Conservation (phyloP, 2,329 filamentous ascomycete genomes). For the Mollisiaceae sp. region DNA sequence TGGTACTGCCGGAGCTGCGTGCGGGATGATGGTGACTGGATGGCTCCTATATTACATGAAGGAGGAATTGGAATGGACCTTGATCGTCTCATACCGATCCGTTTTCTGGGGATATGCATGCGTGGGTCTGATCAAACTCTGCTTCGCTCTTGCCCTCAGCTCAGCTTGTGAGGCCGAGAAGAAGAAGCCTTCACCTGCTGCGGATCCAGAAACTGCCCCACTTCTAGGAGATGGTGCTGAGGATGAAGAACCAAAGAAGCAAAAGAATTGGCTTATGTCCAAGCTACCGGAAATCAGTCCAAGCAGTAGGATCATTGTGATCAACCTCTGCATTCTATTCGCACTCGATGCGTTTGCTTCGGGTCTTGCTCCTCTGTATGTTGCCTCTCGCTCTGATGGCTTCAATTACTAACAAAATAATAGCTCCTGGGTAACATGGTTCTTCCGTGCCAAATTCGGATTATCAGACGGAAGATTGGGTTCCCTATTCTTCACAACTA, state of each 20-base stretch:
- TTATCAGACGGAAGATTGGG: slow-evolving; percentile 57
- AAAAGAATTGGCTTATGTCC: slow-evolving; percentile 32
- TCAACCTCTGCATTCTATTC: slow-evolving; percentile 70
- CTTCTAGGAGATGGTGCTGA: slow-evolving; percentile 35
- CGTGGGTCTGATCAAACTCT: slow-evolving; percentile 62
- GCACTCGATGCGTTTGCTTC: slow-evolving; percentile 72
- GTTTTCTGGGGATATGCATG: slow-evolving; percentile 63
- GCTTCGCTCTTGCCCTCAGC: slow-evolving; percentile 56
- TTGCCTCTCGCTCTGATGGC: not conserved
- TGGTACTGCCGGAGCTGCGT: slow-evolving; percentile 64
- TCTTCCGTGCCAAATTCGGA: slow-evolving; percentile 55
- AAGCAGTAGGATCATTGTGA: slow-evolving; percentile 58
- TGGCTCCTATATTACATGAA: slow-evolving; percentile 61
- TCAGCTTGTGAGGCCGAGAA: slow-evolving; percentile 46
- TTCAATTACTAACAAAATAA: slow-evolving; percentile 47
- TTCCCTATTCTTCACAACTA: slow-evolving; percentile 59
- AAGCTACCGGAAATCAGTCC: slow-evolving; percentile 63
- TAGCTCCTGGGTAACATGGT: slow-evolving; percentile 64
- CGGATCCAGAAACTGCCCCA: slow-evolving; percentile 38
- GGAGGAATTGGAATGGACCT: slow-evolving; percentile 48
- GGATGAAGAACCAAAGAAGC: slow-evolving; percentile 32
- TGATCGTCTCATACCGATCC: slow-evolving; percentile 55
- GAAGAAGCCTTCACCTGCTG: slow-evolving; percentile 41
- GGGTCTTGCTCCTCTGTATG: slow-evolving; percentile 68
- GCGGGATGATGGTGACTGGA: slow-evolving; percentile 63